These are phyloP conservation scores for Pistacia vera DNA, from an alignment of 345 rosid species.

Conservation along the genomic window DNA sequence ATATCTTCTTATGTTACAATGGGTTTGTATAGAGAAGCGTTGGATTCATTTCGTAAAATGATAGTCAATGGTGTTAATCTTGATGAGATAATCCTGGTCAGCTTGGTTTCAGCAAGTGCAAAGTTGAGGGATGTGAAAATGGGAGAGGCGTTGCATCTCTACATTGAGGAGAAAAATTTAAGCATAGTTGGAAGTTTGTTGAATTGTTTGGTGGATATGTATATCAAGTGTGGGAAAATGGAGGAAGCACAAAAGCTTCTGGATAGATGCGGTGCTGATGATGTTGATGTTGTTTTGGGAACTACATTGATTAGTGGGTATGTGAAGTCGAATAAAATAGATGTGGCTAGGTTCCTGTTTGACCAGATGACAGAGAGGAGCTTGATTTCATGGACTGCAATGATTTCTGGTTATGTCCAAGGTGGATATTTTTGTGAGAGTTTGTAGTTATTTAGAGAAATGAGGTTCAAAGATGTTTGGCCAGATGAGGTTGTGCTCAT, in stretches of 20 bases:
- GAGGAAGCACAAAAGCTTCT: conserved; percentile 2
- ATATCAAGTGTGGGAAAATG: conserved; percentile 3
- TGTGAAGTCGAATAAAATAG: background rate
- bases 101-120: background rate
- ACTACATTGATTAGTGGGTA: conserved; percentile 6
- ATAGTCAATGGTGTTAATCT: background rate
- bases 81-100: background rate
- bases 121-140: conserved; percentile 7
- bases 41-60: background rate
- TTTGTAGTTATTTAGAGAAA: background rate
- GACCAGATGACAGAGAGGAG: conserved; percentile 4
- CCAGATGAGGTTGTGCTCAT: conserved; percentile 18
- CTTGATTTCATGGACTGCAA: conserved; percentile 6
- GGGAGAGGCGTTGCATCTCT: background rate
- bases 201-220: conserved; percentile 7
- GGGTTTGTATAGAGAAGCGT: background rate
- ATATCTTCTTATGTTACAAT: background rate
- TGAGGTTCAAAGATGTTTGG: conserved; percentile 11
- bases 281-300: background rate
- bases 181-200: background rate
- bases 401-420: conserved; percentile 4
- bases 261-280: background rate
- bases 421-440: background rate
- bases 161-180: background rate
- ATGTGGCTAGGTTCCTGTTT: background rate